phyloP scores from a whole-genome alignment of 208 protist genomes.

The Trypanosoma conorhini region DNA sequence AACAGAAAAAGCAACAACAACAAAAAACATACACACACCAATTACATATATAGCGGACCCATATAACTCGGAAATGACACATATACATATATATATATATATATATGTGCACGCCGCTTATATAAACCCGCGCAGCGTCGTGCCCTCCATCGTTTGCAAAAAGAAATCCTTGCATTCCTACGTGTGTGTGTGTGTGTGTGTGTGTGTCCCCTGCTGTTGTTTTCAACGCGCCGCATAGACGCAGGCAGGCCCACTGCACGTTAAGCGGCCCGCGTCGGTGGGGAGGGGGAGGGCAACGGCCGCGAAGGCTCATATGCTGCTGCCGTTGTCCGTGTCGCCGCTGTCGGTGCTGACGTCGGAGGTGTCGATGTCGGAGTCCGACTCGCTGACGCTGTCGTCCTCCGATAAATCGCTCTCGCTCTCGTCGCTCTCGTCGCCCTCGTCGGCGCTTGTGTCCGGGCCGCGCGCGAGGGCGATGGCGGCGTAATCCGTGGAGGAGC shows the following conservation, averaged over 20 bases:
- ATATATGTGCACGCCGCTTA: too few relatives aligned
- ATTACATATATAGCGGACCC: background rate
- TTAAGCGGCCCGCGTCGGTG: background rate
- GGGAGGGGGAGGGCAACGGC: background rate
- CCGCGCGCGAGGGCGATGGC: background rate
- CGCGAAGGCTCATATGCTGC: constrained; percentile 26
- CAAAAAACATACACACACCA: constrained; percentile 17
- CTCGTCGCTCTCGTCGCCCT: constrained; percentile 41
- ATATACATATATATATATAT: too few relatives aligned
- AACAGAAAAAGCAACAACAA: constrained; percentile 13
- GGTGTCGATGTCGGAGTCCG: constrained; percentile 20
- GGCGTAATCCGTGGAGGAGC: background rate
- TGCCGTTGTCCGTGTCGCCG: constrained; percentile 21
- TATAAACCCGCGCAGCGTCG: too few relatives aligned
- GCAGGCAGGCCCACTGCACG: too few relatives aligned
- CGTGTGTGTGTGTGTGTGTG: too few relatives aligned
- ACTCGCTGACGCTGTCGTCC: constrained; percentile 53
- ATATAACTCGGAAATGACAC: too few relatives aligned
- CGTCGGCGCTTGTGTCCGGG: constrained; percentile 18
- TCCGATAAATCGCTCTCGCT: constrained; percentile 31
- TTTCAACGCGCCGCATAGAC: too few relatives aligned
- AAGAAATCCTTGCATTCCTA: too few relatives aligned
- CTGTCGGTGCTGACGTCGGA: constrained; percentile 32
- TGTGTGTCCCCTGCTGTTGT: too few relatives aligned
- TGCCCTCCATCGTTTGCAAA: too few relatives aligned